Conservation (phyloP, 345 rosid genomes). For the Populus pruinosa region DNA sequence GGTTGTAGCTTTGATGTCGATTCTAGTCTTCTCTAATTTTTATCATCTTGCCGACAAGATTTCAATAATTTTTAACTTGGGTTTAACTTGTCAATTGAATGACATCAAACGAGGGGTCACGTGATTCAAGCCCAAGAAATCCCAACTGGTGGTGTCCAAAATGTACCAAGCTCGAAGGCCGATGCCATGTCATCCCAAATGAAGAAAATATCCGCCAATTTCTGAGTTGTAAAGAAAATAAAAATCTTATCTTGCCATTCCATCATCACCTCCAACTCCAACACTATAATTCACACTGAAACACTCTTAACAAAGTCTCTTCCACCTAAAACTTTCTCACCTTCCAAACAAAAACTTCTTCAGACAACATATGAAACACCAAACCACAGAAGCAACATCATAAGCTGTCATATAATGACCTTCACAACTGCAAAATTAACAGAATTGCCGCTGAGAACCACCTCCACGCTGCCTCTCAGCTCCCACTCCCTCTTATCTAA, state of each 20-base stretch:
- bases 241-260: constrained; percentile 40
- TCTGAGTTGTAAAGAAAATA: neutral
- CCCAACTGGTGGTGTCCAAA: neutral
- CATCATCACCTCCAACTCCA: neutral
- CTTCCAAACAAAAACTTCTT: constrained; percentile 8
- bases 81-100: too few relatives aligned
- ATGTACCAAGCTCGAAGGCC: neutral
- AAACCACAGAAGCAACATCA: neutral
- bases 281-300: neutral
- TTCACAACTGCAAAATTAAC: constrained; percentile 48
- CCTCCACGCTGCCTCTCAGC: constrained; percentile 48
- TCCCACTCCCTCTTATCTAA: constrained; percentile 41
- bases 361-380: constrained; percentile 15
- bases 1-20: neutral
- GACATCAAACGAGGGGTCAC: too few relatives aligned
- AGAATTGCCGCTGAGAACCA: constrained; percentile 63
- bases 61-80: too few relatives aligned
- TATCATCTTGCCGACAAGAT: neutral
- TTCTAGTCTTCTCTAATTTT: neutral
- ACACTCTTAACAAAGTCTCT: neutral
- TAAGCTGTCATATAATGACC: constrained; percentile 38
- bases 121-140: neutral
- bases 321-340: constrained; percentile 19
- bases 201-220: neutral
- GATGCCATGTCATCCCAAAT: neutral